These are phyloP conservation scores for Hibiscus trionum DNA, from an alignment of 345 rosid genomes.

Conservation along the genomic window DNA sequence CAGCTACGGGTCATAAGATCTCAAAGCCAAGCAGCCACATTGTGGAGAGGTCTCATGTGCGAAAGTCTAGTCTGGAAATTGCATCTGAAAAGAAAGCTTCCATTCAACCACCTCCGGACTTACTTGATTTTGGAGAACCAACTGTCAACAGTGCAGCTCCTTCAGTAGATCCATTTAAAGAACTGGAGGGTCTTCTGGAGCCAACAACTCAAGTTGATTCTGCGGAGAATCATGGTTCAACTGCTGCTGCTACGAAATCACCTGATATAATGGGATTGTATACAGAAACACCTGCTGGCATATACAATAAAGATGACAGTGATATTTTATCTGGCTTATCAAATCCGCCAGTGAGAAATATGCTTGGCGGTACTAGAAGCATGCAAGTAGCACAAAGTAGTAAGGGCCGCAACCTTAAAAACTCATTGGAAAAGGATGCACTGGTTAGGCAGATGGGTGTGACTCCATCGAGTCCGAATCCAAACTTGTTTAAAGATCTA, in stretches of 20 bases:
- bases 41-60: constrained; percentile 24
- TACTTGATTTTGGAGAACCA: constrained; percentile 84
- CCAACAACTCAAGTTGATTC: constrained; percentile 18
- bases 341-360: constrained; percentile 5
- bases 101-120: constrained; percentile 70
- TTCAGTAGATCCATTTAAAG: constrained; percentile 67
- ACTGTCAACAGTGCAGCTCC: constrained; percentile 26
- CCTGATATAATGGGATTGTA: constrained; percentile 48
- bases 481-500: constrained; percentile 76
- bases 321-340: constrained; percentile 26
- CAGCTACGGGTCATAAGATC: constrained; percentile 43
- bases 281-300: constrained; percentile 32
- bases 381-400: constrained; percentile 20
- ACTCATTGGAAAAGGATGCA: constrained; percentile 76
- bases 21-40: constrained; percentile 39
- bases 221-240: constrained; percentile 11
- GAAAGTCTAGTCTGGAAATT: constrained; percentile 19
- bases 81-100: constrained; percentile 31
- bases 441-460: constrained; percentile 92
- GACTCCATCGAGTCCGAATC: constrained; percentile 68
- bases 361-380: constrained; percentile 19
- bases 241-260: constrained; percentile 16
- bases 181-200: constrained; percentile 79
- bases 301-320: constrained; percentile 17
- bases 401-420: constrained; percentile 66